Evolutionary conservation across 495 filamentous ascomycete species (phyloP).

Genomic region (Xylaria castorea): DNA sequence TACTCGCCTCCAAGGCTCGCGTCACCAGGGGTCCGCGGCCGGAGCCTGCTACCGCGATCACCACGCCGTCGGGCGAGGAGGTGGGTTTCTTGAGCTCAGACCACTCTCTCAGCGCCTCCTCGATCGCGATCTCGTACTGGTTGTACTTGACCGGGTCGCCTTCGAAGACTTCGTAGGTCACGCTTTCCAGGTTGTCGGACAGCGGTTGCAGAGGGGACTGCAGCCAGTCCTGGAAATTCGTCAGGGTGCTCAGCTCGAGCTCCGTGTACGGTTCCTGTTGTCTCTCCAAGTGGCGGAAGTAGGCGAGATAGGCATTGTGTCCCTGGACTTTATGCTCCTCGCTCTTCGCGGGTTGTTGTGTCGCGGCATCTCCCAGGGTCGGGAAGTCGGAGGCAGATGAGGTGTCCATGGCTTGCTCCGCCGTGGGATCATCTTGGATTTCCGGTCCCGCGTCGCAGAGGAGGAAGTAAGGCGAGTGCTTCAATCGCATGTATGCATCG

Average conservation of each 20-base stretch:
- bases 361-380: slow-evolving; percentile 66
- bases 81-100: slow-evolving; percentile 70
- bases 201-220: slow-evolving; percentile 94
- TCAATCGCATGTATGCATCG: slow-evolving; percentile 81
- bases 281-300: slow-evolving; percentile 82
- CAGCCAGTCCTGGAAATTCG: slow-evolving; percentile 82
- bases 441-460: slow-evolving; percentile 76
- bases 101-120: slow-evolving; percentile 84
- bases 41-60: slow-evolving; percentile 91
- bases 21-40: slow-evolving; percentile 91
- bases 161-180: slow-evolving; percentile 99
- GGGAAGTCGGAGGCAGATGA: slow-evolving; percentile 62
- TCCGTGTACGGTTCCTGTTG: slow-evolving; percentile 70
- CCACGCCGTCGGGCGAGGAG: slow-evolving; percentile 71
- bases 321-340: slow-evolving; percentile 38
- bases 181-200: slow-evolving; percentile 93
- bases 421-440: slow-evolving; percentile 35
- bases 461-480: slow-evolving; percentile 78
- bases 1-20: slow-evolving; percentile 79
- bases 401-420: slow-evolving; percentile 48
- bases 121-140: slow-evolving; percentile 88
- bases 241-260: slow-evolving; percentile 50
- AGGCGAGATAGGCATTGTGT: slow-evolving; percentile 70
- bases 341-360: slow-evolving; percentile 44
- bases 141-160: slow-evolving; percentile 98